Percentiles rank a stretch among this genome's conserved stretches.
Conservation (phyloP, 1,139 yeast species). For the Suhomyces guaymorum region DNA sequence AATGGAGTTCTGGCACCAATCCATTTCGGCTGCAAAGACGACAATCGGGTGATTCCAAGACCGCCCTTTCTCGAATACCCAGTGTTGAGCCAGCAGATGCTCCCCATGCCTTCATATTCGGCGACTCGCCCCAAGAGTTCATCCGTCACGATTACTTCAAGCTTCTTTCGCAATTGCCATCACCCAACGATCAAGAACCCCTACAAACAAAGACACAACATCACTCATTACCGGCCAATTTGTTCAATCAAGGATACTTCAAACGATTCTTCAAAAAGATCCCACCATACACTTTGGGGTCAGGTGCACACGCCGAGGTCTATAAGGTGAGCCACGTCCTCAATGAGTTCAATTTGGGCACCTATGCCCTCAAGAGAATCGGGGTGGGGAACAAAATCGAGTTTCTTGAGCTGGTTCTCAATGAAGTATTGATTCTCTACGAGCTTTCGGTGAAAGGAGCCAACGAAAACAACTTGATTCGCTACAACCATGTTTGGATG, state of each 20-base stretch:
- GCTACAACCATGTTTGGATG: constrained; percentile 90
- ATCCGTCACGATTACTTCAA: constrained; percentile 46
- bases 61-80: background rate
- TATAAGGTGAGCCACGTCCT: constrained; percentile 79
- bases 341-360: constrained; percentile 69
- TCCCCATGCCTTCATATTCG: background rate
- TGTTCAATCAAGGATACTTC: constrained; percentile 75
- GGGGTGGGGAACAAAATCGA: constrained; percentile 75
- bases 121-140: constrained; percentile 18
- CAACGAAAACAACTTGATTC: constrained; percentile 61
- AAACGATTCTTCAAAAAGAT: constrained; percentile 60
- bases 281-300: constrained; percentile 53
- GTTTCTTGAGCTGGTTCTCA: constrained; percentile 67
- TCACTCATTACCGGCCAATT: constrained; percentile 33
- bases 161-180: constrained; percentile 34
- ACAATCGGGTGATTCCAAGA: constrained; percentile 7
- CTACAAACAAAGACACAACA: background rate
- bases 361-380: constrained; percentile 80
- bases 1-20: constrained; percentile 20
- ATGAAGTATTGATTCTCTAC: constrained; percentile 70
- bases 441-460: constrained; percentile 46
- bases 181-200: constrained; percentile 2
- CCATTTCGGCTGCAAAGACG: constrained; percentile 1
- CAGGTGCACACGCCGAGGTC: constrained; percentile 84
- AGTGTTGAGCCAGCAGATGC: constrained; percentile 1